Evolutionary conservation across 2,329 filamentous ascomycete genomes (phyloP).

Genomic region (Arthrobotrys sphaeroides): DNA sequence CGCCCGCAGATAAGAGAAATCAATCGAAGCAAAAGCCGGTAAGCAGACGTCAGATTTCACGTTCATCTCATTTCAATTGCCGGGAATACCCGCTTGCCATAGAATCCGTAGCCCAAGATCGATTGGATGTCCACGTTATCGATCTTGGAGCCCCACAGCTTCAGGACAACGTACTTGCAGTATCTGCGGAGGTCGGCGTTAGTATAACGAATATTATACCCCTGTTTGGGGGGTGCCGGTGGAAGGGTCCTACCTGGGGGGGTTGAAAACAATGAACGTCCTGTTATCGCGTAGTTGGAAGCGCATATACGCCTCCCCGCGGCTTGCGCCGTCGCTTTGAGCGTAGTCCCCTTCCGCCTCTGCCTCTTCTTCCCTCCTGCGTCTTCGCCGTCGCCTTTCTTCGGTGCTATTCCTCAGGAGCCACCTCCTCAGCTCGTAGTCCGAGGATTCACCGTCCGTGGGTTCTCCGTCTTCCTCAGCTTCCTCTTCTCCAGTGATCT

Average conservation of each 20-base stretch:
- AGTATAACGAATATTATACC: background rate
- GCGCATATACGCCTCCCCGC: conserved; percentile 35
- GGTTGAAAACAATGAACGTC: conserved; percentile 44
- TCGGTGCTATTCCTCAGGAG: conserved; percentile 26
- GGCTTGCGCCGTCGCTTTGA: conserved; percentile 22
- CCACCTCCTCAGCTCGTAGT: conserved; percentile 32
- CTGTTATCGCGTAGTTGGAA: conserved; percentile 49
- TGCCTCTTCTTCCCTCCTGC: conserved; percentile 36
- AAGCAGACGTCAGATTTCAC: conserved; percentile 6
- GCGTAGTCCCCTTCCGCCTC: conserved; percentile 30
- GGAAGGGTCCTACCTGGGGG: conserved; percentile 24
- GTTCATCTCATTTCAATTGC: conserved; percentile 47
- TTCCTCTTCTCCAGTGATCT: conserved; percentile 21
- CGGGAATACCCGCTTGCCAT: conserved; percentile 48
- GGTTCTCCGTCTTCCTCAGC: conserved; percentile 19
- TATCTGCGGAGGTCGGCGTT: conserved; percentile 22
- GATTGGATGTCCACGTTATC: conserved; percentile 51
- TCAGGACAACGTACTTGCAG: conserved; percentile 42
- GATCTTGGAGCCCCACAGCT: conserved; percentile 51
- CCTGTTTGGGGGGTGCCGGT: background rate
- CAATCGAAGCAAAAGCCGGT: background rate
- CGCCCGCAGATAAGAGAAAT: background rate
- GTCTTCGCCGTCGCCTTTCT: conserved; percentile 21
- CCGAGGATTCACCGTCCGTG: conserved; percentile 16
- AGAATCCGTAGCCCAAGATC: conserved; percentile 44